Conservation (phyloP, 176 grass and related monocot genomes). For the Eragrostis nindensis region DNA sequence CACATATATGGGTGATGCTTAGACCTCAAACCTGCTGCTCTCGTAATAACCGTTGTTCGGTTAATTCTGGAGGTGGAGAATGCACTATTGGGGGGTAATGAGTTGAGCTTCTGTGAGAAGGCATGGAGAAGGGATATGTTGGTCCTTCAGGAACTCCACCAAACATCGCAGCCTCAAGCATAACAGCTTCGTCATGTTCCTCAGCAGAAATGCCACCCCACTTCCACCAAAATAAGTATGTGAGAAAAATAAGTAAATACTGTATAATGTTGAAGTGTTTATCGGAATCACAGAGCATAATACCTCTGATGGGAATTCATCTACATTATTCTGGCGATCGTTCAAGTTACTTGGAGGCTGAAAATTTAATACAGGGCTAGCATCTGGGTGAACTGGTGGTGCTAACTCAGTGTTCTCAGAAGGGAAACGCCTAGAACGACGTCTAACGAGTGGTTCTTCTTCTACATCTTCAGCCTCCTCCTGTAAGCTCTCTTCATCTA, state of each 20-base stretch:
- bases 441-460: constrained; percentile 73
- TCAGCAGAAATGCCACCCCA: constrained; percentile 95
- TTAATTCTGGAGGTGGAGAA: constrained; percentile 69
- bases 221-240: constrained; percentile 55
- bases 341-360: constrained; percentile 31
- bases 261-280: constrained; percentile 10
- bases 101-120: constrained; percentile 48
- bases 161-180: constrained; percentile 99
- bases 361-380: constrained; percentile 52
- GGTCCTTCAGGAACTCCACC: constrained; percentile 79
- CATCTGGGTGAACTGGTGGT: constrained; percentile 25
- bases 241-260: constrained; percentile 20
- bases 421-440: constrained; percentile 56
- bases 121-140: constrained; percentile 69
- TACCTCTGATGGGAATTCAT: constrained; percentile 81
- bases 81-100: constrained; percentile 48
- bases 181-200: constrained; percentile 98
- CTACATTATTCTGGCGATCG: constrained; percentile 45
- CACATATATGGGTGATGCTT: constrained; percentile 3
- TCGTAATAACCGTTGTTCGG: constrained; percentile 83
- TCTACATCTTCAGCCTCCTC: constrained; percentile 84
- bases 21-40: constrained; percentile 81
- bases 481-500: constrained; percentile 52
- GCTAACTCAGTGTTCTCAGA: constrained; percentile 51
- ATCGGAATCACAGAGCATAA: not conserved